Evolutionary conservation across 352 stramenopile species (phyloP).

Genomic region (Poterioochromonas sp.): DNA sequence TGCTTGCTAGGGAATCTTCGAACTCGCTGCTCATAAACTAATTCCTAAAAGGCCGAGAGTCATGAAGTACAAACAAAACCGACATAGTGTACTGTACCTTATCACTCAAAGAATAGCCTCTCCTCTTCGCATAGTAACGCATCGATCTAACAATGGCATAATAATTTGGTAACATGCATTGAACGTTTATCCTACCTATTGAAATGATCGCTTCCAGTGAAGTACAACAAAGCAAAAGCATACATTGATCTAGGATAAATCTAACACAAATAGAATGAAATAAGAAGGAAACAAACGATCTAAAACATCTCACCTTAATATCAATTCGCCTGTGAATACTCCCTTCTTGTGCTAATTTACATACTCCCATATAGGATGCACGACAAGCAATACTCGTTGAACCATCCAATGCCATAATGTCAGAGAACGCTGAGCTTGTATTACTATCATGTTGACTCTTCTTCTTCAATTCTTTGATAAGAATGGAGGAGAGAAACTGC

Average conservation of each 20-base stretch:
- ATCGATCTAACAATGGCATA: slow-evolving; percentile 21
- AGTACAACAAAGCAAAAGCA: slow-evolving; percentile 24
- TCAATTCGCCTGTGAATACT: slow-evolving; percentile 18
- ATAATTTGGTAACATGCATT: background rate
- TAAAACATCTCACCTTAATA: slow-evolving; percentile 4
- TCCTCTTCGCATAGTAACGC: slow-evolving; percentile 15
- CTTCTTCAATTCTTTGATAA: background rate
- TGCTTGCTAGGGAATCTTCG: background rate
- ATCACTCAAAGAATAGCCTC: slow-evolving; percentile 7
- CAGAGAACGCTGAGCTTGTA: no score
- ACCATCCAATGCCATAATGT: no score
- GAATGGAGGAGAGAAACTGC: background rate
- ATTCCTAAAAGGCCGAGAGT: no score
- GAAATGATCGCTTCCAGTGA: slow-evolving; percentile 31
- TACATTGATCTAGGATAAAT: background rate
- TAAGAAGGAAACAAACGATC: background rate
- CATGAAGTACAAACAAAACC: no score
- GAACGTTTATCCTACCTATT: slow-evolving; percentile 2
- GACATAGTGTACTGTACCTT: no score
- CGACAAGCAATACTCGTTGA: background rate
- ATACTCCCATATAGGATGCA: slow-evolving; percentile 22
- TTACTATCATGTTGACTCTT: background rate
- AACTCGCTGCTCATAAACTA: background rate
- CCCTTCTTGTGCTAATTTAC: background rate
- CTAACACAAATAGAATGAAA: background rate